Evolutionary conservation across 2,329 filamentous ascomycete species (phyloP).

Genomic region (Fusarium phyllophilum): DNA sequence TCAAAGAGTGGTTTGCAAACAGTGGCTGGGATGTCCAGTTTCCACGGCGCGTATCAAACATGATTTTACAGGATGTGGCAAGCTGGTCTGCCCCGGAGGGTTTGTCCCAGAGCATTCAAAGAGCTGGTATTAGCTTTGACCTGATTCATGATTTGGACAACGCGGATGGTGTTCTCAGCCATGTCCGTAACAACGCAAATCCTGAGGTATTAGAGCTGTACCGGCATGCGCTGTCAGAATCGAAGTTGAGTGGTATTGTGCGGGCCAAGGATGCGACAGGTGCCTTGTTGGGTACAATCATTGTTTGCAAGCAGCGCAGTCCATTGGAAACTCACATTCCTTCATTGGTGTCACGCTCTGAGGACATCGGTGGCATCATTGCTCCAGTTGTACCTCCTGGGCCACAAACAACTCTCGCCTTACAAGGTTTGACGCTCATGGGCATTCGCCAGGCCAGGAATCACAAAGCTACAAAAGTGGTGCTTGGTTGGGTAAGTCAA

Average conservation of each 20-base stretch:
- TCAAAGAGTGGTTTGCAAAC: constrained; percentile 85
- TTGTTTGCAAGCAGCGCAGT: constrained; percentile 79
- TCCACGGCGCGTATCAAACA: constrained; percentile 68
- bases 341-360: constrained; percentile 68
- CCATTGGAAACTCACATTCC: constrained; percentile 76
- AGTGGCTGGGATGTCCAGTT: constrained; percentile 84
- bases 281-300: constrained; percentile 80
- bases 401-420: constrained; percentile 73
- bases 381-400: constrained; percentile 79
- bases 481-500: constrained; percentile 80
- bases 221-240: constrained; percentile 76
- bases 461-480: constrained; percentile 76
- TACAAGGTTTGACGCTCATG: constrained; percentile 82
- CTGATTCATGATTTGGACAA: constrained; percentile 84
- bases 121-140: constrained; percentile 81
- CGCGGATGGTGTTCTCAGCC: constrained; percentile 76
- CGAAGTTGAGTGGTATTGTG: constrained; percentile 81
- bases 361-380: constrained; percentile 77
- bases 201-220: constrained; percentile 85
- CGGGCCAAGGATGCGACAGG: constrained; percentile 76
- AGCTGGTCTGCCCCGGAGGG: constrained; percentile 82
- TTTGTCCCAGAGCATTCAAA: constrained; percentile 76
- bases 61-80: constrained; percentile 77
- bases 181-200: constrained; percentile 78
- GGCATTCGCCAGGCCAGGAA: constrained; percentile 85